phyloP scores from a whole-genome alignment of 192 early-diverging fungal genomes.

The Rhizoclosmatium sp. region DNA sequence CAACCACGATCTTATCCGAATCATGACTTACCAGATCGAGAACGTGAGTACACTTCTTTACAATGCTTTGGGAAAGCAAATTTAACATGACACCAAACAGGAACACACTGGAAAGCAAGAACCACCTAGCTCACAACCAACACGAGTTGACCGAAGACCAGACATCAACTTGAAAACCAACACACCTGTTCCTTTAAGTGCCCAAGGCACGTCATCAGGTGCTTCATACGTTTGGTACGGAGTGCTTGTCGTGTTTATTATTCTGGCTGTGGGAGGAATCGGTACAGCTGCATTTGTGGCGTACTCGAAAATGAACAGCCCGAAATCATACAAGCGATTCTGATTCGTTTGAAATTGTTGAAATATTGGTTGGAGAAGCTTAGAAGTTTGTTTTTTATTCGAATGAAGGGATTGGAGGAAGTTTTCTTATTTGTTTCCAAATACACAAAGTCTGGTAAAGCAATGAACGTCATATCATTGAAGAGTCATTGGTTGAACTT shows the following conservation, averaged over 20 bases:
- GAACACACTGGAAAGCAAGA: constrained; percentile 8
- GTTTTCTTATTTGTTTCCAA: no score
- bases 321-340: constrained; percentile 60
- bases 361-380: no score
- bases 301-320: constrained; percentile 41
- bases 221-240: neutral
- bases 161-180: neutral
- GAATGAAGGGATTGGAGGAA: no score
- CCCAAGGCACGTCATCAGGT: neutral
- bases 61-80: neutral
- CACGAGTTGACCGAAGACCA: neutral
- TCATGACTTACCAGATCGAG: constrained; percentile 45
- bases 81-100: neutral
- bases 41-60: constrained; percentile 37
- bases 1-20: constrained; percentile 50
- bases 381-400: no score
- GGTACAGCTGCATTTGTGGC: constrained; percentile 42
- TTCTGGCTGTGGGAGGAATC: constrained; percentile 46
- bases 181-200: neutral
- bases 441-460: no score
- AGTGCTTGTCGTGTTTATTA: constrained; percentile 35
- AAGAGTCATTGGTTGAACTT: no score
- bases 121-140: neutral
- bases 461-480: no score
- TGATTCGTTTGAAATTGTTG: constrained; percentile 12